phyloP scores from a whole-genome alignment of 441 rosid species.

The Mallotus repandus region DNA sequence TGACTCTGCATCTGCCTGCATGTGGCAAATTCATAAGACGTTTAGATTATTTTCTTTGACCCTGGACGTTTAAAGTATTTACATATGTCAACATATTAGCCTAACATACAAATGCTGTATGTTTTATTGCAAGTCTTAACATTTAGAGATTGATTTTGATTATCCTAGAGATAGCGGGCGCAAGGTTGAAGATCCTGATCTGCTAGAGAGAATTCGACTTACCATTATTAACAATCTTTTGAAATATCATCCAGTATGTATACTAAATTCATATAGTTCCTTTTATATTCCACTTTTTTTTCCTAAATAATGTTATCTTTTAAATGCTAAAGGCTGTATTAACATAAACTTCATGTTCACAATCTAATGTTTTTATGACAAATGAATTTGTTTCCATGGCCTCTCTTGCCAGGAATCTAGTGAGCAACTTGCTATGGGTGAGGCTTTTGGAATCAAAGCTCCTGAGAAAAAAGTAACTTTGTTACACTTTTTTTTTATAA shows the following conservation, averaged over 20 bases:
- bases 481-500: background rate
- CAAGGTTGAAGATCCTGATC: conserved; percentile 94
- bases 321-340: background rate
- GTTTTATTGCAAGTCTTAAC: conserved; percentile 19
- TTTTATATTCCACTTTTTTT: background rate
- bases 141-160: conserved; percentile 28
- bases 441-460: conserved; percentile 88
- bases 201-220: conserved; percentile 85
- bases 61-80: conserved; percentile 10
- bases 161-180: conserved; percentile 73
- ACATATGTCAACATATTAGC: background rate
- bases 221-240: conserved; percentile 90
- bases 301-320: background rate
- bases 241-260: conserved; percentile 91
- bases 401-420: conserved; percentile 72
- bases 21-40: background rate
- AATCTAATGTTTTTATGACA: background rate
- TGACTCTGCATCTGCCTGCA: background rate
- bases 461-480: conserved; percentile 74
- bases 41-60: background rate
- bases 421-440: conserved; percentile 88
- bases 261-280: conserved; percentile 21
- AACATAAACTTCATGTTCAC: conserved; percentile 1
- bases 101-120: background rate
- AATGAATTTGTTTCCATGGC: conserved; percentile 21